phyloP scores from a whole-genome alignment of 2,329 filamentous ascomycete species.

The Lasiodiplodia sp. region DNA sequence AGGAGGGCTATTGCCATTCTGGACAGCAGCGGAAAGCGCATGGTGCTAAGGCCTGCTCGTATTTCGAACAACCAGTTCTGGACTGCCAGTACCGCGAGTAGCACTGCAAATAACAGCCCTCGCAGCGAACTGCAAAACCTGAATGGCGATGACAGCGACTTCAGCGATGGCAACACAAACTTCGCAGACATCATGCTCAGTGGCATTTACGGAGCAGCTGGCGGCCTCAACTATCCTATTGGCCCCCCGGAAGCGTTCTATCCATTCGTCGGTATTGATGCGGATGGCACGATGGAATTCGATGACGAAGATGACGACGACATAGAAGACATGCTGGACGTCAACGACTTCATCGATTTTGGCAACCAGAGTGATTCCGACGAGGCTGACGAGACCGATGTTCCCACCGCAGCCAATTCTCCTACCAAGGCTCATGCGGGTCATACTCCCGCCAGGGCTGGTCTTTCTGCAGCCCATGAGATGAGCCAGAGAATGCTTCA shows the following conservation, averaged over 20 bases:
- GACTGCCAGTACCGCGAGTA: slow-evolving; percentile 48
- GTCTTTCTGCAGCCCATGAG: slow-evolving; percentile 30
- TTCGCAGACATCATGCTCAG: slow-evolving; percentile 78
- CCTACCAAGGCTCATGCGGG: slow-evolving; percentile 40
- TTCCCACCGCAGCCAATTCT: slow-evolving; percentile 45
- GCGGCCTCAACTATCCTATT: slow-evolving; percentile 64
- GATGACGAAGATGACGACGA: slow-evolving; percentile 69
- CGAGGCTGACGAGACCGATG: slow-evolving; percentile 46
- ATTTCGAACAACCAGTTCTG: slow-evolving; percentile 21
- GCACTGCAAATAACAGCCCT: slow-evolving; percentile 50
- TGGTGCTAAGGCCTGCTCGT: slow-evolving; percentile 32
- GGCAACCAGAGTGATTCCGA: slow-evolving; percentile 46
- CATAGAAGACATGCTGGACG: slow-evolving; percentile 55
- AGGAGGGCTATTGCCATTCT: slow-evolving; percentile 43
- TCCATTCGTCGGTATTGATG: slow-evolving; percentile 64
- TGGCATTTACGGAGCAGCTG: slow-evolving; percentile 64
- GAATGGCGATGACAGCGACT: slow-evolving; percentile 49
- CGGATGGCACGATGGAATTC: slow-evolving; percentile 65
- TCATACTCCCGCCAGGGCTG: slow-evolving; percentile 42
- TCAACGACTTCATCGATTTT: slow-evolving; percentile 49
- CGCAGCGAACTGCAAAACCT: slow-evolving; percentile 44
- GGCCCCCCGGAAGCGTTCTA: slow-evolving; percentile 80
- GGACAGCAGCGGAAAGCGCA: slow-evolving; percentile 41
- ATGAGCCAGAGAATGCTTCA: slow-evolving; percentile 42
- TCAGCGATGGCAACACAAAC: slow-evolving; percentile 42